These are phyloP conservation scores for Suillus clintonianus DNA, from an alignment of 768 basidiomycete genomes.

Conservation along the genomic window DNA sequence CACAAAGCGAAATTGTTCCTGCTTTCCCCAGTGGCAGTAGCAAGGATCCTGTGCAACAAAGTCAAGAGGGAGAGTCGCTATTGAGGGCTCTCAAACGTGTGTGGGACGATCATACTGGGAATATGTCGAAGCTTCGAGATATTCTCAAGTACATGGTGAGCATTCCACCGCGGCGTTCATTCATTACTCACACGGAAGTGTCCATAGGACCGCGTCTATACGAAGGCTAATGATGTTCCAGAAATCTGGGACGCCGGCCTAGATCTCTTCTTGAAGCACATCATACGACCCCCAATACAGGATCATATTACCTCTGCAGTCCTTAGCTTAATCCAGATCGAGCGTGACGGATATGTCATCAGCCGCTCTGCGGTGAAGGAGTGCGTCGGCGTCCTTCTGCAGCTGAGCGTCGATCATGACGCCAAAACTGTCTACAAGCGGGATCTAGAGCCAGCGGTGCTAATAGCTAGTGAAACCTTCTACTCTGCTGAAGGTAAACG, in stretches of 20 bases:
- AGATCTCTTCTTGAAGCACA: conserved; percentile 78
- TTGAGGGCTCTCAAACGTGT: conserved; percentile 81
- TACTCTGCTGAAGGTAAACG: conserved; percentile 75
- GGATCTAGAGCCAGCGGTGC: conserved; percentile 81
- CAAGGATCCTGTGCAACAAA: conserved; percentile 71
- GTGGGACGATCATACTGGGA: conserved; percentile 92
- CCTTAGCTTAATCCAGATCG: conserved; percentile 83
- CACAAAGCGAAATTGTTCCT: conserved; percentile 74
- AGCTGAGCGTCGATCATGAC: conserved; percentile 54
- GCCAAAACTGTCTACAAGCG: conserved; percentile 72
- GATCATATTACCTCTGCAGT: conserved; percentile 81
- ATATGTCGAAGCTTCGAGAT: conserved; percentile 86
- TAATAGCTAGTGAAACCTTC: conserved; percentile 76
- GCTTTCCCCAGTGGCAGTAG: conserved; percentile 75
- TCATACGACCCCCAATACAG: conserved; percentile 80
- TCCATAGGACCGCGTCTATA: conserved; percentile 86
- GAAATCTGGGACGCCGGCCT: conserved; percentile 82
- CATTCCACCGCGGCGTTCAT: not conserved
- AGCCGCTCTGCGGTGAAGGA: conserved; percentile 90
- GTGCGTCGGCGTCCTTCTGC: conserved; percentile 81
- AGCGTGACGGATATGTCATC: conserved; percentile 89
- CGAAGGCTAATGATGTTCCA: conserved; percentile 71
- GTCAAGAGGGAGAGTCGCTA: conserved; percentile 82
- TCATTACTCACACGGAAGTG: conserved; percentile 12
- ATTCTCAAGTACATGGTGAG: conserved; percentile 95